phyloP scores from a whole-genome alignment of 257 asterid genomes.

The Nicotiana tomentosiformis region DNA sequence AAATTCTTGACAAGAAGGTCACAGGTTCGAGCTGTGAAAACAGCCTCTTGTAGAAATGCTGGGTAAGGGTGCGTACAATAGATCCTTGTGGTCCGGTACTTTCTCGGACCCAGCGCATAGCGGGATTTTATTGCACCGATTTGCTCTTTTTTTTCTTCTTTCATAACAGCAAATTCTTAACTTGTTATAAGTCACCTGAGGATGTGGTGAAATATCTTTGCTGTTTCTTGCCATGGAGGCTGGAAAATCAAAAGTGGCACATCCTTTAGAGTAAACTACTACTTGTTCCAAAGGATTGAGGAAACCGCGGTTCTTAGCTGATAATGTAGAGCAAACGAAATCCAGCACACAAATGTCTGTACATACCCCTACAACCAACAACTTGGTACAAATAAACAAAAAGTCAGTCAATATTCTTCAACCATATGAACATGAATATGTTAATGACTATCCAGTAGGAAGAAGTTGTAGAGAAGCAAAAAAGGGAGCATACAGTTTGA shows the following conservation, averaged over 20 bases:
- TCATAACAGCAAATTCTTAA: constrained; percentile 5
- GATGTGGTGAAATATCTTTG: constrained; percentile 46
- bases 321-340: constrained; percentile 62
- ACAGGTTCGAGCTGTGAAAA: too few relatives aligned
- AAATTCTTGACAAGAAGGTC: background rate
- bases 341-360: constrained; percentile 77
- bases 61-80: too few relatives aligned
- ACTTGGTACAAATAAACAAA: constrained; percentile 18
- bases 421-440: background rate
- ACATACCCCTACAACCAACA: constrained; percentile 58
- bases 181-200: constrained; percentile 31
- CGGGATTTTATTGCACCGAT: too few relatives aligned
- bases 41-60: too few relatives aligned
- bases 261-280: constrained; percentile 50
- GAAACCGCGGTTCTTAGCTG: constrained; percentile 54
- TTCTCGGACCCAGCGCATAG: too few relatives aligned
- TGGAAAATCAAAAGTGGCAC: constrained; percentile 74
- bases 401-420: background rate
- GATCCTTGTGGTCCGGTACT: too few relatives aligned
- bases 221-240: constrained; percentile 31
- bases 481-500: constrained; percentile 24
- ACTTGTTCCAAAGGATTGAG: constrained; percentile 52
- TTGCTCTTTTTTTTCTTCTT: too few relatives aligned
- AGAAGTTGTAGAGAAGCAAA: background rate
- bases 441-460: background rate